These are phyloP conservation scores for Jatropha podagrica DNA, from an alignment of 441 rosid species.

Conservation along the genomic window DNA sequence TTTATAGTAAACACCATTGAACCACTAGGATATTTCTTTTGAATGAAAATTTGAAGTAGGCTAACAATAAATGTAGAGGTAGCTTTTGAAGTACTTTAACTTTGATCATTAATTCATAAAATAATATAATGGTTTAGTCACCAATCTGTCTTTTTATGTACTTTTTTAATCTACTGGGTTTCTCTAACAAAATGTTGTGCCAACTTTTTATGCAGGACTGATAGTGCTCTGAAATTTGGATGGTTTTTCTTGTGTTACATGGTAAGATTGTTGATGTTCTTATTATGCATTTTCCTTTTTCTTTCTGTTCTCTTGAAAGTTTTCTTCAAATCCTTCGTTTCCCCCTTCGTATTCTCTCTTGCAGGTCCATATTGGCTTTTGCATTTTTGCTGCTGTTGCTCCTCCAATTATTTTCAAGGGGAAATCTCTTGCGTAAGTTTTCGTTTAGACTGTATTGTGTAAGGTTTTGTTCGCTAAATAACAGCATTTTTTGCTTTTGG, in stretches of 20 bases:
- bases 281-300: constrained; percentile 13
- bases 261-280: constrained; percentile 45
- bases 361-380: constrained; percentile 91
- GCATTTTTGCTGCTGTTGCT: constrained; percentile 86
- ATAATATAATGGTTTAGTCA: neutral
- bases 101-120: neutral
- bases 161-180: neutral
- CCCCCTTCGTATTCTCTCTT: constrained; percentile 18
- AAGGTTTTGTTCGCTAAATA: constrained; percentile 7
- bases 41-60: neutral
- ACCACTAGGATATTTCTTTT: neutral
- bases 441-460: constrained; percentile 9
- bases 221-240: constrained; percentile 94
- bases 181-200: constrained; percentile 15
- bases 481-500: neutral
- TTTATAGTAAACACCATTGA: neutral
- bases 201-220: constrained; percentile 69
- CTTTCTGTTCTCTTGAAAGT: constrained; percentile 19
- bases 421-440: constrained; percentile 87
- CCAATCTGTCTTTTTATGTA: neutral
- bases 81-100: neutral
- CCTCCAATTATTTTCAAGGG: constrained; percentile 97
- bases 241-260: constrained; percentile 79
- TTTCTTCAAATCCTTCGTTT: constrained; percentile 15
- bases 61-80: neutral